Conservation (phyloP, 192 early-diverging fungal species). For the Dissophora globulifera region DNA sequence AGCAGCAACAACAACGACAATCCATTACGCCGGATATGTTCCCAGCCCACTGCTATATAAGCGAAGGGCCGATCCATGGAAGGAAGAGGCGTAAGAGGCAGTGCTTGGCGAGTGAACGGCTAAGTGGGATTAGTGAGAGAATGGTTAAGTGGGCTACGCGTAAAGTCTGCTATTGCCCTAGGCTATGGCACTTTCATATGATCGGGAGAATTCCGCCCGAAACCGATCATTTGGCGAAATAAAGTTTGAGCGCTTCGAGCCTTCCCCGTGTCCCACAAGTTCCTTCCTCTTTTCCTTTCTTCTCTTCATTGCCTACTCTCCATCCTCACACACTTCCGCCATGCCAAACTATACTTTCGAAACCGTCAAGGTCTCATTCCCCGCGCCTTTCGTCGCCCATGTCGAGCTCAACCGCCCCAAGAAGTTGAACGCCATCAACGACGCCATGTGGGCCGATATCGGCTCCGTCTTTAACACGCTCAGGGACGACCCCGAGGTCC, state of each 20-base stretch:
- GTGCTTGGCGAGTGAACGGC: too few species aligned
- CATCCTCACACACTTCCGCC: slow-evolving; percentile 1
- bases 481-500: slow-evolving; percentile 70
- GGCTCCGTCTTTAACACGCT: slow-evolving; percentile 38
- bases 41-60: too few species aligned
- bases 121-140: too few species aligned
- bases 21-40: too few species aligned
- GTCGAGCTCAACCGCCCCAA: slow-evolving; percentile 87
- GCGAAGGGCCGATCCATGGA: too few species aligned
- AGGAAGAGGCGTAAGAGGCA: too few species aligned
- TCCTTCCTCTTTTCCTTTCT: not conserved
- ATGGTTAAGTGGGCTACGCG: too few species aligned
- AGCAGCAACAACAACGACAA: too few species aligned
- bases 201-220: too few species aligned
- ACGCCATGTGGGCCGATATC: slow-evolving; percentile 34
- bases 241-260: not conserved
- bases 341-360: slow-evolving; percentile 67
- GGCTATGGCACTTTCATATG: not conserved
- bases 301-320: not conserved
- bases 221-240: not conserved
- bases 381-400: slow-evolving; percentile 73
- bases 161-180: too few species aligned
- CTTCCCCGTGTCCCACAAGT: too few species aligned
- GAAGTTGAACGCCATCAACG: slow-evolving; percentile 87
- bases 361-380: slow-evolving; percentile 67